Conservation (phyloP, 2,329 filamentous ascomycete species). For the Coleophoma eucalyptorum region DNA sequence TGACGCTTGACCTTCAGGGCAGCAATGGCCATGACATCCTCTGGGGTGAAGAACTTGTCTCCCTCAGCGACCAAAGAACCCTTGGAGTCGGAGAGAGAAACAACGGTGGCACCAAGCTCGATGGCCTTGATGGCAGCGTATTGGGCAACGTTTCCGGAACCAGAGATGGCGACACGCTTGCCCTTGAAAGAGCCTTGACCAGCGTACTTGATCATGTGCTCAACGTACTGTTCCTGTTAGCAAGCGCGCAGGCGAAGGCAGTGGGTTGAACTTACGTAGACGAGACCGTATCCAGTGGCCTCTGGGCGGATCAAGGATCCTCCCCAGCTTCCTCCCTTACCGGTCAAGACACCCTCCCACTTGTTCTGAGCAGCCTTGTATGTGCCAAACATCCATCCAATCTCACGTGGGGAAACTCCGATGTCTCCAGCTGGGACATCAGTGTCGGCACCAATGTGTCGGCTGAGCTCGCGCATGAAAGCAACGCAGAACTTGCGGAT, state of each 20-base stretch:
- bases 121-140: conserved; percentile 96
- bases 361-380: conserved; percentile 86
- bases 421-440: conserved; percentile 98
- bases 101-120: conserved; percentile 87
- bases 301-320: conserved; percentile 92
- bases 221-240: conserved; percentile 60
- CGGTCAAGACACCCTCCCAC: conserved; percentile 95
- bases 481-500: conserved; percentile 95
- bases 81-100: conserved; percentile 92
- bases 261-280: conserved; percentile 59
- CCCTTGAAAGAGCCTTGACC: conserved; percentile 82
- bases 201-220: conserved; percentile 91
- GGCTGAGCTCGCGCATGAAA: conserved; percentile 94
- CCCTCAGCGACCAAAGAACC: conserved; percentile 74
- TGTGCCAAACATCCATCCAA: conserved; percentile 91
- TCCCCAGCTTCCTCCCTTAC: conserved; percentile 92
- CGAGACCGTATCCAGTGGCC: conserved; percentile 92
- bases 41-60: conserved; percentile 69
- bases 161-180: conserved; percentile 93
- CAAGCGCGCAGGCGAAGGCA: background rate
- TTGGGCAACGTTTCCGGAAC: conserved; percentile 96
- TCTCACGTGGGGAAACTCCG: conserved; percentile 86
- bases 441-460: conserved; percentile 94
- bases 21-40: conserved; percentile 76
- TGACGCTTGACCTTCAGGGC: conserved; percentile 83